Evolutionary conservation across 192 early-diverging fungal genomes (phyloP).

Genomic region (Allomyces macrogynus): DNA sequence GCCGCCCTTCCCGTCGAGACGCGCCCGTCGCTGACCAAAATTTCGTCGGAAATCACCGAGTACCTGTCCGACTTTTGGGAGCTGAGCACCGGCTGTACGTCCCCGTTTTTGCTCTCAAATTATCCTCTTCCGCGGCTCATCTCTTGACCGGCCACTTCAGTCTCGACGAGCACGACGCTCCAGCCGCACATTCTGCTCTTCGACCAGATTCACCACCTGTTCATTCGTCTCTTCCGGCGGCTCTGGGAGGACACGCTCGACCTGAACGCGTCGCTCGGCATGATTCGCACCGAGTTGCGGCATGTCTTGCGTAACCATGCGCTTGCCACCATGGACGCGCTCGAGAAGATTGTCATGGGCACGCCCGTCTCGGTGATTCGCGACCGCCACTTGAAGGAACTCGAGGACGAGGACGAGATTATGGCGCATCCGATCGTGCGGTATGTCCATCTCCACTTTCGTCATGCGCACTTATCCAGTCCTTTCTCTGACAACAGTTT

Average conservation of each 20-base stretch:
- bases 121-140: constrained; percentile 2
- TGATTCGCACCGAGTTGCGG: constrained; percentile 41
- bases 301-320: constrained; percentile 14
- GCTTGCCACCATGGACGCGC: constrained; percentile 17
- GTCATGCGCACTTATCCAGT: not conserved
- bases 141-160: constrained; percentile 2
- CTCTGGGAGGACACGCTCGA: constrained; percentile 48
- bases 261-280: constrained; percentile 27
- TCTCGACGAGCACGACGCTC: constrained; percentile 30
- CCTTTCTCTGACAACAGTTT: no score
- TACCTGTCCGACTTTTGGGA: constrained; percentile 48
- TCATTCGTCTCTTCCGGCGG: constrained; percentile 28
- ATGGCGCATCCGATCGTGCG: no score
- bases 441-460: not conserved
- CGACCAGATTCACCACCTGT: constrained; percentile 30
- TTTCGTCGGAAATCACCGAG: constrained; percentile 40
- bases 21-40: constrained; percentile 29
- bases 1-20: no score
- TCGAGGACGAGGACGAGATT: constrained; percentile 41
- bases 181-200: constrained; percentile 43
- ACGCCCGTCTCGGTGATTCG: constrained; percentile 36
- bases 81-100: constrained; percentile 39
- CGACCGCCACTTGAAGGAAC: constrained; percentile 41
- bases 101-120: constrained; percentile 2
- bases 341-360: constrained; percentile 37